A percentile compares a stretch with the other conserved stretches of the same genome.
Evolutionary conservation across 2,329 filamentous ascomycete species (phyloP).

Genomic region (Leptographium lundbergii): DNA sequence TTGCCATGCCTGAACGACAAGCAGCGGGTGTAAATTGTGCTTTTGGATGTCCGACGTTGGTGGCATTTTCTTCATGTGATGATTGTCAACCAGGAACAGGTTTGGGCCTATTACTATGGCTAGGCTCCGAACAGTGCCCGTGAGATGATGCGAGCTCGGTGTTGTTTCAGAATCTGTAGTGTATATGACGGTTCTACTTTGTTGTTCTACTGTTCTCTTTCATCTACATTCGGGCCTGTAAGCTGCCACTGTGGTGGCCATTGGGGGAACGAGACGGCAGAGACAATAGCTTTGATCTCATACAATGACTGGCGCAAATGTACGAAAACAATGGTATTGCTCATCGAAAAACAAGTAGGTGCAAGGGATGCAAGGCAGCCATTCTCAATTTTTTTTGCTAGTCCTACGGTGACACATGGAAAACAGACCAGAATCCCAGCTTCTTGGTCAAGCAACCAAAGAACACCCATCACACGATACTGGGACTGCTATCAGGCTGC

Average conservation of each 20-base stretch:
- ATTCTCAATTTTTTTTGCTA: neutral
- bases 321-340: neutral
- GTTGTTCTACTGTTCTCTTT: neutral
- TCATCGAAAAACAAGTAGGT: neutral
- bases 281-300: too few species aligned
- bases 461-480: neutral
- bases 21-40: neutral
- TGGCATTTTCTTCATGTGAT: neutral
- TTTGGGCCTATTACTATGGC: neutral
- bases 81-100: neutral
- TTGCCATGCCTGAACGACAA: neutral
- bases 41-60: neutral
- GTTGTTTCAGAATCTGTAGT: neutral
- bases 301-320: too few species aligned
- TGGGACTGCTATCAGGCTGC: neutral
- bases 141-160: neutral
- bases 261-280: too few species aligned
- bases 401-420: neutral
- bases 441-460: neutral
- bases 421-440: neutral
- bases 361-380: neutral
- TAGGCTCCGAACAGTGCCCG: neutral
- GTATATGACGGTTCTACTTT: neutral
- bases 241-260: too few species aligned
- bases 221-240: too few species aligned